A percentile compares a stretch with the other conserved stretches of the same genome.
phyloP scores from a whole-genome alignment of 352 stramenopile genomes.

The Phytophthora nicotianae region DNA sequence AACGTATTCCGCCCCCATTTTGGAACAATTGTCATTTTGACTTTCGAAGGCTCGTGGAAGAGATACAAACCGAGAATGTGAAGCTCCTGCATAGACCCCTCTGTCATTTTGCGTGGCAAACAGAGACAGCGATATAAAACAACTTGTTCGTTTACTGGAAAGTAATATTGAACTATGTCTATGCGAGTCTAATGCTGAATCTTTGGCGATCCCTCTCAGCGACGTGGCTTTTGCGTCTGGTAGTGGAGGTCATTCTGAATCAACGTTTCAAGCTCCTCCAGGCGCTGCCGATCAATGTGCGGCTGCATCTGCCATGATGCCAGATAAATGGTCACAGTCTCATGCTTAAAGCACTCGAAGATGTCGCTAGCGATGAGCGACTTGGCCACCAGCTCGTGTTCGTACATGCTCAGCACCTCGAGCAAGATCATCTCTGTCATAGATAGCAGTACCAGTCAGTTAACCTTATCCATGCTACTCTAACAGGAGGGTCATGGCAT shows the following conservation, averaged over 20 bases:
- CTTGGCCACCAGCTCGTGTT: conserved; percentile 81
- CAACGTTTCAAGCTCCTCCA: conserved; percentile 69
- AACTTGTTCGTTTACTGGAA: too few relatives aligned
- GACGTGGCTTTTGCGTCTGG: conserved; percentile 9
- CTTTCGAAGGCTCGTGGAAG: too few relatives aligned
- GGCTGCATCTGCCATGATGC: conserved; percentile 90
- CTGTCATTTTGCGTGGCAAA: background rate
- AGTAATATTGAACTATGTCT: background rate
- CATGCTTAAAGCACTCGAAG: conserved; percentile 71
- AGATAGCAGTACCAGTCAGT: conserved; percentile 15
- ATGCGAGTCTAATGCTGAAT: background rate
- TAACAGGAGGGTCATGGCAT: too few relatives aligned
- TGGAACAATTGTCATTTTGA: background rate
- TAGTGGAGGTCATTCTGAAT: conserved; percentile 74
- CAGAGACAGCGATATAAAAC: too few relatives aligned
- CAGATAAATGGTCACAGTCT: conserved; percentile 77
- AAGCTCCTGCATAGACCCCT: too few relatives aligned
- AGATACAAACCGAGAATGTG: too few relatives aligned
- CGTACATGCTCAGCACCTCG: conserved; percentile 77
- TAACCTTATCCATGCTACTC: background rate
- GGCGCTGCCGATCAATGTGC: conserved; percentile 61
- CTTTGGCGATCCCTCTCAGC: background rate
- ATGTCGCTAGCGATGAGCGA: conserved; percentile 72
- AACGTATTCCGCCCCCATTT: conserved; percentile 7
- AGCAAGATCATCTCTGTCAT: conserved; percentile 59